Evolutionary conservation across 1,284 basidiomycete species (phyloP).

Genomic region (Phellopilus nigrolimitatus): DNA sequence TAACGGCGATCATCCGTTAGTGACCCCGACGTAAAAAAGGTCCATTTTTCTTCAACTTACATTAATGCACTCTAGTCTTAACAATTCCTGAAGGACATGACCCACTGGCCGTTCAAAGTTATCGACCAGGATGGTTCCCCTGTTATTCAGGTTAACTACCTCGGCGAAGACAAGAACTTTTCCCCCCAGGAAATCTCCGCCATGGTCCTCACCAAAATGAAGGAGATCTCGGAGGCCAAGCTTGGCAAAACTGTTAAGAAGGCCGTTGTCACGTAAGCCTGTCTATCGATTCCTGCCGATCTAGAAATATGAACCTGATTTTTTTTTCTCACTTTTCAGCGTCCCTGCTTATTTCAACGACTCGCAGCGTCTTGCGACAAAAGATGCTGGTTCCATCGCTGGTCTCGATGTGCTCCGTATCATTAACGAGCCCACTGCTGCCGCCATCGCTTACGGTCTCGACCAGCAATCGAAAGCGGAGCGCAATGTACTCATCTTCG

Average conservation of each 20-base stretch:
- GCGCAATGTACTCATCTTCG: constrained; percentile 99
- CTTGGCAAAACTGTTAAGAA: constrained; percentile 94
- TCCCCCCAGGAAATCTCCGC: constrained; percentile 97
- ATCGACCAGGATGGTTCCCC: constrained; percentile 93
- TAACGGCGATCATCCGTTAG: constrained; percentile 33
- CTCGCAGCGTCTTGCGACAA: constrained; percentile 92
- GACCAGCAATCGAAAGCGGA: constrained; percentile 86
- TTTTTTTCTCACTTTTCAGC: constrained; percentile 38
- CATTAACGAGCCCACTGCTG: constrained; percentile 96
- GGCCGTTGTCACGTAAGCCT: constrained; percentile 83
- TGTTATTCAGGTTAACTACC: constrained; percentile 92
- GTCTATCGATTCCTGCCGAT: constrained; percentile 13
- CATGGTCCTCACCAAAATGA: constrained; percentile 99
- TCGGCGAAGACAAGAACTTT: constrained; percentile 92
- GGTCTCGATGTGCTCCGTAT: constrained; percentile 95
- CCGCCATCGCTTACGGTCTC: constrained; percentile 92
- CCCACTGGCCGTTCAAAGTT: constrained; percentile 95
- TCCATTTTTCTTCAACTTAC: constrained; percentile 26
- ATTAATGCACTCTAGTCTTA: constrained; percentile 4
- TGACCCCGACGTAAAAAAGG: constrained; percentile 85
- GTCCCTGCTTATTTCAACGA: constrained; percentile 98
- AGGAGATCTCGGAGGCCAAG: constrained; percentile 98
- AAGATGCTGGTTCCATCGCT: constrained; percentile 91
- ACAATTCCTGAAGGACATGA: constrained; percentile 56
- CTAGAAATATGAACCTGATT: constrained; percentile 14